Evolutionary conservation across 495 filamentous ascomycete genomes (phyloP), one percentile per base, ranked within the genome.

Genomic region (Penicillium subrubescens): DNA sequence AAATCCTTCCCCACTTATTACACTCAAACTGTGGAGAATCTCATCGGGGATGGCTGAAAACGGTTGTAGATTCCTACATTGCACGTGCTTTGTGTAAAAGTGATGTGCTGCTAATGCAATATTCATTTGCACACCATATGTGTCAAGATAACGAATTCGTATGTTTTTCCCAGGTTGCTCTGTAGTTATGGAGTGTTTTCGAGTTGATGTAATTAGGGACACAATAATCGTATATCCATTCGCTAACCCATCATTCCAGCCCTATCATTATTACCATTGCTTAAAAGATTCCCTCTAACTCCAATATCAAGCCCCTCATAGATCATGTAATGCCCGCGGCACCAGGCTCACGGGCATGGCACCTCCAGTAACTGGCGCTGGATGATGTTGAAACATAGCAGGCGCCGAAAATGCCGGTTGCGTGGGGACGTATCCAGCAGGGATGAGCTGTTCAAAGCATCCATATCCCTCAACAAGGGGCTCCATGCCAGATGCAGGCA

Each of bases 271-370:
- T 52, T 29, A 52, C 48, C 15, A 52, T 25, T 25, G 48, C n/a
- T 31, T n/a, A 31, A n/a, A 52, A 31, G 14, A 15, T 5, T 5
- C 48, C 44, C 10, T 25, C 14, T 0, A 48, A 48, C 44, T 48
- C 44, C 44, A 21, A 48, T 48, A 48, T 48, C 0, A 23, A n/a
- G 1, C 12, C 61, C 8, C 27, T 70, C 33, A 74, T 43, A 63
- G 70, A 62, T 74, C 71, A 62, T 74, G 71, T 21, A 74, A 52
- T 21, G 70, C 70, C 59, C 71, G 63, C 21, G 71, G 67, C n/a
- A 74, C 71, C 39, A 72, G 59, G 25, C 67, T 58, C 8, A 74
- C 48, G 25, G 71, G 71, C 71, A 74, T 70, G 34, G 71, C 70
- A 7, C 71, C 71, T 48, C 71, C 71, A 15, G 56, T 65, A 14